Conservation (phyloP, 495 filamentous ascomycete genomes). For the Viridothelium virens region DNA sequence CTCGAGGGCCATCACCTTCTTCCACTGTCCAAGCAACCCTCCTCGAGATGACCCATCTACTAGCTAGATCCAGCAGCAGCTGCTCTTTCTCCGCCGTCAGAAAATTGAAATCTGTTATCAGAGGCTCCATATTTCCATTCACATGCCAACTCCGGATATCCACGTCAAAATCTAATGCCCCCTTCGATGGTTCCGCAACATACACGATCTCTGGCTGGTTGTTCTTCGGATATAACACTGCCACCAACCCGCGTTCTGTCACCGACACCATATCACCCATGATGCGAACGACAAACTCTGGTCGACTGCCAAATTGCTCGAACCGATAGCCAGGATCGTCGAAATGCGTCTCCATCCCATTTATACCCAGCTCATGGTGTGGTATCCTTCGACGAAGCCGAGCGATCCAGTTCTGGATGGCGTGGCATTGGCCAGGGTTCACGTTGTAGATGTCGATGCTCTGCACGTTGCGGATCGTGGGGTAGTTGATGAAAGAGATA, state of each 20-base stretch:
- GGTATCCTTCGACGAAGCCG: background rate
- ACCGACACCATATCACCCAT: background rate
- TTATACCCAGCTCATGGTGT: background rate
- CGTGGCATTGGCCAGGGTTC: background rate
- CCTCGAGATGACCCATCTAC: background rate
- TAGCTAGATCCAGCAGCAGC: background rate
- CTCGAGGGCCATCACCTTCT: background rate
- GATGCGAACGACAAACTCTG: background rate
- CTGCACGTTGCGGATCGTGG: background rate
- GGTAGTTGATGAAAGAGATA: background rate
- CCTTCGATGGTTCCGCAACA: background rate
- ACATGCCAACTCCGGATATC: background rate
- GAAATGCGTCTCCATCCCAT: background rate
- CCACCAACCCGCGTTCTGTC: background rate
- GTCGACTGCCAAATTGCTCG: background rate
- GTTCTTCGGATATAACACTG: background rate
- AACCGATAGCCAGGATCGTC: background rate
- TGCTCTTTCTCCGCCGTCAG: background rate
- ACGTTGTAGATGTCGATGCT: constrained; percentile 3
- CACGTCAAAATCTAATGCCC: background rate
- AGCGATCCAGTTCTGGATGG: background rate
- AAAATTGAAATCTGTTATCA: background rate
- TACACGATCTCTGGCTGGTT: background rate
- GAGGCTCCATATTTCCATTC: background rate
- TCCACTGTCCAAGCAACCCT: background rate